Base-by-base conservation (phyloP, 768 basidiomycete species). In the Sutorius australiensis region DNA sequence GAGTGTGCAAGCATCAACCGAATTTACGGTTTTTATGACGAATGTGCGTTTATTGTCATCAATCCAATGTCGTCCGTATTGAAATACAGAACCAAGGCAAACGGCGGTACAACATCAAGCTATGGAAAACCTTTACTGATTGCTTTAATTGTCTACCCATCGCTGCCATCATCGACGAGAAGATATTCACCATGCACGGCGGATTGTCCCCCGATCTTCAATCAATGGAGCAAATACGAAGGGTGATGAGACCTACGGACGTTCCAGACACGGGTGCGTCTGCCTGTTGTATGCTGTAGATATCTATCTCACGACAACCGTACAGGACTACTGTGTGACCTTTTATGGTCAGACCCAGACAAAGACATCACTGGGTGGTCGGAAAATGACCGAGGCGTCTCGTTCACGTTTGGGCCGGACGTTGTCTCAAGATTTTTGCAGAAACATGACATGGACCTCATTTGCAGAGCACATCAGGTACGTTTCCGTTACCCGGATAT, bases 41-140 rank as follows among this genome's bases (percentile, higher is more conserved):
- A 99, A 82, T 98, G 95, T 95, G 65, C 64, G 92, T 82, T 3
- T 38, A 9, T 55, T 50, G 8, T 48, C 30, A 28, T 32, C 27
- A 7, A n/a, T 7, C 34, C 31, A 12, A 48, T 32, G 42, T 41
- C 4, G 12, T 17, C 45, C 8, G 49, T 47, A 43, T 51, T 61
- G 59, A 70, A 38, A 45, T 24, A 21, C 8, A 17, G 43, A 56
- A 36, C 14, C 32, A 68, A 98, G 95, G 95, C 82, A 99, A 99
- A 80, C 92, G 95, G 71, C 86, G 95, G 69, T 98, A 98, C 82
- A 99, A 98, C 80, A 99, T 99, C 82, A 99, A 99, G 74, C 81
- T 98, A 69, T 99, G 95, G 95, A 99, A 99, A 81, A 99, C 95
- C 33, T 99, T 99, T 74, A 99, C 95, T 54, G 95, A 99, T 72